These are phyloP conservation scores for Trichoderma sp. DNA, from an alignment of 2,329 filamentous ascomycete genomes.

Conservation along the genomic window DNA sequence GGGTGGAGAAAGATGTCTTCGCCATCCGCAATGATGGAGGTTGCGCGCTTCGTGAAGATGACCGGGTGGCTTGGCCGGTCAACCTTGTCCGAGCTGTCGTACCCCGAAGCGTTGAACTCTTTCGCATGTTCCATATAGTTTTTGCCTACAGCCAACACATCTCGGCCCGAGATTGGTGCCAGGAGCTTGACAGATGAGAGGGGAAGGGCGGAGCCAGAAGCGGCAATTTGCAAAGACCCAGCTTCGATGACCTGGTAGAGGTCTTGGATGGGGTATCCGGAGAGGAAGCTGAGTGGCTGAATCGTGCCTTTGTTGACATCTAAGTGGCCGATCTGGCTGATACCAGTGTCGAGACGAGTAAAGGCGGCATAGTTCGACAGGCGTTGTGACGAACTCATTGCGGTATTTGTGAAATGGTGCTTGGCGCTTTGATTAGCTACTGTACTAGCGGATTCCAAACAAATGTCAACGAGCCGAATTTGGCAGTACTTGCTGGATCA, in stretches of 20 bases:
- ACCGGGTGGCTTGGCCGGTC: conserved; percentile 14
- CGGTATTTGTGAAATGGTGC: conserved; percentile 1
- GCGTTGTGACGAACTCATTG: conserved; percentile 16
- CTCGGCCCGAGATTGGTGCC: conserved; percentile 3
- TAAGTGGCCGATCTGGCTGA: conserved; percentile 8
- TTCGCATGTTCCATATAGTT: conserved; percentile 25
- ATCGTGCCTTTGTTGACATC: background rate
- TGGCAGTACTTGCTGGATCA: background rate
- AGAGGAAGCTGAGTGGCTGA: conserved; percentile 13
- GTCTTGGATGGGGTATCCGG: background rate
- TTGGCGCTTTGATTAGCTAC: background rate
- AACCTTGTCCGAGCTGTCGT: conserved; percentile 21
- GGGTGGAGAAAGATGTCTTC: conserved; percentile 13
- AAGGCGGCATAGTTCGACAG: conserved; percentile 17
- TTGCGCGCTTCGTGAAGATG: conserved; percentile 25
- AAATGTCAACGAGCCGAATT: background rate
- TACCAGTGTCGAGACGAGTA: background rate
- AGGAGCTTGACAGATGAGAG: conserved; percentile 14
- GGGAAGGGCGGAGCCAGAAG: background rate
- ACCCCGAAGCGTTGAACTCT: conserved; percentile 17
- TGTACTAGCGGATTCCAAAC: background rate
- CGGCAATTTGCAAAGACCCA: conserved; percentile 3
- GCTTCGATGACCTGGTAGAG: conserved; percentile 23
- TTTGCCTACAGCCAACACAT: conserved; percentile 18
- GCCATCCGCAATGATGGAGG: conserved; percentile 16